Base-by-base conservation (phyloP, 2,329 filamentous ascomycete genomes). In the Aspergillus quadrilineatus region DNA sequence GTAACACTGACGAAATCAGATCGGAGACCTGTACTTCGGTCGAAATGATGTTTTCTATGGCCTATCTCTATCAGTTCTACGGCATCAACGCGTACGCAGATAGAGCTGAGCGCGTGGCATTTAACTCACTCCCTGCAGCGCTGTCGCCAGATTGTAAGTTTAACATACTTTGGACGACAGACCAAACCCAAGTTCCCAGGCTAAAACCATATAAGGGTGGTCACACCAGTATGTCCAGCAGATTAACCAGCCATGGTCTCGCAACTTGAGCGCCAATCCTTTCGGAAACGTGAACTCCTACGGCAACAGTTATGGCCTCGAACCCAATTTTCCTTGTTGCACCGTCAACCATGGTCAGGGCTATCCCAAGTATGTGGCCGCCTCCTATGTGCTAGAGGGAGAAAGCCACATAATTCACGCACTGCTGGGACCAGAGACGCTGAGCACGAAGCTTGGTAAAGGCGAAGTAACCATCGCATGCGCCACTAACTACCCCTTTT, bases 271-370 rank as follows among this genome's bases (percentile, higher is more conserved):
- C 6, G 65, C 56, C 42, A 72, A 70, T 6, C 79, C 77, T 0
- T 84, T 82, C 65, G 82, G 71, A 53, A 82, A 82, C 53, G 77
- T 79, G 26, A 76, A 78, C 48, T 68, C 65, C 4, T 65, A 67
- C 29, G 76, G 76, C 2, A 75, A 79, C 39, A 79, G 78, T 0
- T 84, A 80, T 63, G 81, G 80, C 1, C 69, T 83, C 12, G 80
- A 82, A 55, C 79, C 79, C 2, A 75, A 81, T 34, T 83, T 72
- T 55, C 73, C 73, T 1, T 85, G 82, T 67, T 85, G 82, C 61
- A 83, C 82, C 1, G 82, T 85, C 57, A 85, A 85, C 56, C 80
- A 84, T 60, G 79, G 77, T 1, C 81, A 84, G 62, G 83, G 79
- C 7, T 82, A 79, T 58, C 81, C 83, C 0, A 85, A 85, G 60